Evolutionary conservation across 2,329 filamentous ascomycete species (phyloP).

Genomic region (Phaeosphaeriaceae sp.): DNA sequence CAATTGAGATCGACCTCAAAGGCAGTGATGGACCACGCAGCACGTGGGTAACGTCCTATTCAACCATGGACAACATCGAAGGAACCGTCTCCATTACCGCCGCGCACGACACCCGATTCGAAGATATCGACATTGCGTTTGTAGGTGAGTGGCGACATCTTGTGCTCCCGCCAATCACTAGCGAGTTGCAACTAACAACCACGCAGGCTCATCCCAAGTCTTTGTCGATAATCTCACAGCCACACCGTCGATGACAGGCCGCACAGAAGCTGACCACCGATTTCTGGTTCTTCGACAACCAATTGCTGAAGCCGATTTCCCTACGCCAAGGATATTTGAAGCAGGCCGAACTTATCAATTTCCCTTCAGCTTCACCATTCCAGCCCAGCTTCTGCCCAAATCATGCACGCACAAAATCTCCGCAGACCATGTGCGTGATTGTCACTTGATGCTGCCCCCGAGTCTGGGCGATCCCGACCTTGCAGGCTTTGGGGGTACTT

Average conservation of each 20-base stretch:
- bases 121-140: slow-evolving; percentile 65
- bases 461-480: slow-evolving; percentile 66
- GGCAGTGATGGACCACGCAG: slow-evolving; percentile 38
- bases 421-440: slow-evolving; percentile 60
- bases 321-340: slow-evolving; percentile 61
- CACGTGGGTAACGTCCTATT: slow-evolving; percentile 57
- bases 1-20: slow-evolving; percentile 52
- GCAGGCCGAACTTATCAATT: slow-evolving; percentile 65
- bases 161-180: not conserved
- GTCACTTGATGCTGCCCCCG: slow-evolving; percentile 67
- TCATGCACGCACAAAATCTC: slow-evolving; percentile 63
- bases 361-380: slow-evolving; percentile 70
- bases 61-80: slow-evolving; percentile 64
- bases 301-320: slow-evolving; percentile 60
- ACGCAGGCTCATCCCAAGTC: slow-evolving; percentile 57
- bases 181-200: slow-evolving; percentile 18
- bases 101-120: slow-evolving; percentile 62
- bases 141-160: slow-evolving; percentile 53
- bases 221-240: slow-evolving; percentile 63
- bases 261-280: slow-evolving; percentile 63
- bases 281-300: slow-evolving; percentile 70
- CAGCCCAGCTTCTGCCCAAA: slow-evolving; percentile 65
- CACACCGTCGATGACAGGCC: slow-evolving; percentile 60
- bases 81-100: slow-evolving; percentile 60
- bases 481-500: slow-evolving; percentile 56